A percentile compares a stretch with the other conserved stretches of the same genome.
Evolutionary conservation across 331 rosid species (phyloP).

Genomic region (Rhamnella rubrinervis): DNA sequence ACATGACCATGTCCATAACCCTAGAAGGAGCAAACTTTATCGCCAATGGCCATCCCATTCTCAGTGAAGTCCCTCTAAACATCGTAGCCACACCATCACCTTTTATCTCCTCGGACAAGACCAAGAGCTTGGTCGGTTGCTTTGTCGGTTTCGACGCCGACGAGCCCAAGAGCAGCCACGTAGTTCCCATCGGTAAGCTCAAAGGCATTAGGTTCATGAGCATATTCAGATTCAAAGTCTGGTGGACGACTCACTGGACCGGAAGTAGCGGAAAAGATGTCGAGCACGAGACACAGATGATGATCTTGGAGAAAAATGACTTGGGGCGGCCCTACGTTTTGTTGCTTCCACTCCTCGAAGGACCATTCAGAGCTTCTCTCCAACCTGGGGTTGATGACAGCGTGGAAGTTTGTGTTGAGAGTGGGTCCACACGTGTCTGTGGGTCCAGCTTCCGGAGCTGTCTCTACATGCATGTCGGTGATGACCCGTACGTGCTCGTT

Average conservation of each 20-base stretch:
- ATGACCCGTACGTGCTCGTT: slow-evolving; percentile 50
- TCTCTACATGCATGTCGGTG: slow-evolving; percentile 51
- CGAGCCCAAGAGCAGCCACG: slow-evolving; percentile 42
- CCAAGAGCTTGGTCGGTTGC: slow-evolving; percentile 33
- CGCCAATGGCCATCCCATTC: slow-evolving; percentile 56
- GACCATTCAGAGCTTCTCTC: slow-evolving; percentile 52
- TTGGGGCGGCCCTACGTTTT: slow-evolving; percentile 52
- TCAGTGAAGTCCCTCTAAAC: slow-evolving; percentile 49
- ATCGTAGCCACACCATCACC: slow-evolving; percentile 43
- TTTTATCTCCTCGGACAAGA: slow-evolving; percentile 11
- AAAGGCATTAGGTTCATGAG: slow-evolving; percentile 48
- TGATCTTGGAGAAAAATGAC: slow-evolving; percentile 45
- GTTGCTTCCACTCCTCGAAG: slow-evolving; percentile 58
- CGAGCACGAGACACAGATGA: slow-evolving; percentile 66
- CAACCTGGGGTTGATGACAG: slow-evolving; percentile 37
- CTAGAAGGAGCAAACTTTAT: slow-evolving; percentile 45
- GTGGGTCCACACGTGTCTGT: slow-evolving; percentile 56
- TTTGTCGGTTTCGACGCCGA: slow-evolving; percentile 60
- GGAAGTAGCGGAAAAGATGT: slow-evolving; percentile 54
- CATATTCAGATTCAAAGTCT: slow-evolving; percentile 69
- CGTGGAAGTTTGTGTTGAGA: slow-evolving; percentile 57
- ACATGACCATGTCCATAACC: slow-evolving; percentile 25
- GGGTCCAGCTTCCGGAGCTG: slow-evolving; percentile 40
- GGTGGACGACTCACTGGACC: slow-evolving; percentile 77
- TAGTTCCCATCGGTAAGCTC: slow-evolving; percentile 55